These are phyloP conservation scores for Castanea mollissima DNA, from an alignment of 306 rosid genomes.

Conservation along the genomic window DNA sequence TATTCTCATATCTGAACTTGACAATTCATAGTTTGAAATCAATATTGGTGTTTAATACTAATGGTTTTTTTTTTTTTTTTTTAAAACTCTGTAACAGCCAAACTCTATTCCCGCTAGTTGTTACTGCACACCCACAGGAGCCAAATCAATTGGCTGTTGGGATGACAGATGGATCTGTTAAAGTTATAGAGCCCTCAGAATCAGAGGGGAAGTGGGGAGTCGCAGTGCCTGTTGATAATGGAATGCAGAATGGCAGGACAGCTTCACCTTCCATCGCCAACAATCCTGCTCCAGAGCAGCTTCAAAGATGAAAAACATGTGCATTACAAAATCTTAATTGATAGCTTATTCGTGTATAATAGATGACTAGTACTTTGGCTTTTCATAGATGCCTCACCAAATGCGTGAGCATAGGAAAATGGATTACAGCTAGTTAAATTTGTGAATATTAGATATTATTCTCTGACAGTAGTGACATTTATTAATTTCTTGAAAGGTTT, in stretches of 20 bases:
- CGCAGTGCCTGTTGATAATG: conserved; percentile 52
- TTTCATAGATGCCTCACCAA: not conserved
- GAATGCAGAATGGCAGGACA: conserved; percentile 52
- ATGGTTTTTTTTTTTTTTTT: not conserved
- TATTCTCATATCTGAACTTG: not conserved
- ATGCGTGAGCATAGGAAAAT: conserved; percentile 2
- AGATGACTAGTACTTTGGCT: not conserved
- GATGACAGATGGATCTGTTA: conserved; percentile 69
- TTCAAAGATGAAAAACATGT: conserved; percentile 44
- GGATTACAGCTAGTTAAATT: not conserved
- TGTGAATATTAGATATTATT: not conserved
- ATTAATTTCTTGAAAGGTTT: not conserved
- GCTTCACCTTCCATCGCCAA: conserved; percentile 56
- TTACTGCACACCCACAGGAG: conserved; percentile 77
- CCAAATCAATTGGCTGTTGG: conserved; percentile 81
- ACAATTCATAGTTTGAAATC: not conserved
- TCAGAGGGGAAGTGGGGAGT: conserved; percentile 79
- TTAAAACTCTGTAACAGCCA: conserved; percentile 53
- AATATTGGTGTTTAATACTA: not conserved
- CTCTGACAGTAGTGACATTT: not conserved
- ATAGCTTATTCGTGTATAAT: not conserved
- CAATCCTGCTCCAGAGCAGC: conserved; percentile 66
- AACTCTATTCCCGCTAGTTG: conserved; percentile 55
- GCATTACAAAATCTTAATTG: not conserved
- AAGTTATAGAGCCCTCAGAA: conserved; percentile 71